These are phyloP conservation scores for Oidium heveae DNA, from an alignment of 2,329 filamentous ascomycete species.

Conservation along the genomic window DNA sequence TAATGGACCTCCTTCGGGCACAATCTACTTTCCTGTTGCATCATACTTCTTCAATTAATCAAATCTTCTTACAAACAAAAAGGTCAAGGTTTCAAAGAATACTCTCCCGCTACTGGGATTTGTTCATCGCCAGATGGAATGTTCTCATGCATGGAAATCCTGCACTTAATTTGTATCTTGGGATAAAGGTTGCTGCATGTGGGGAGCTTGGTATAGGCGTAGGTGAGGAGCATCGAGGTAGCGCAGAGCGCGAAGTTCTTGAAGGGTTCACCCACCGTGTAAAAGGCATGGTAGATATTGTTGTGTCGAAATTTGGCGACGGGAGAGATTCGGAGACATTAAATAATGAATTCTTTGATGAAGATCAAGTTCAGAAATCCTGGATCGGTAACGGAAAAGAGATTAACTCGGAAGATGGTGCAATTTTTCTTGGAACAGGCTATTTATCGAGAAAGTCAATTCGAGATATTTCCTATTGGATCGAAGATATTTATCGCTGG, in stretches of 20 bases:
- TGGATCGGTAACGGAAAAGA: slow-evolving; percentile 56
- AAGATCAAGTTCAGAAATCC: slow-evolving; percentile 3
- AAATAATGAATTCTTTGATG: slow-evolving; percentile 5
- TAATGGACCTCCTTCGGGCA: slow-evolving; percentile 60
- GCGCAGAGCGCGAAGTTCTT: slow-evolving; percentile 75
- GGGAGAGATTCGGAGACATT: neutral
- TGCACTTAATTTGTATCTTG: slow-evolving; percentile 50
- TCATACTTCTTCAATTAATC: slow-evolving; percentile 49
- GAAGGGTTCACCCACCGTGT: slow-evolving; percentile 64
- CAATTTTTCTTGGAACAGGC: slow-evolving; percentile 64
- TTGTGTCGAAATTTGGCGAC: slow-evolving; percentile 62
- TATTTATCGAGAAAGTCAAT: slow-evolving; percentile 46
- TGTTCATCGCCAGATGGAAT: slow-evolving; percentile 51
- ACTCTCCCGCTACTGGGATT: slow-evolving; percentile 60
- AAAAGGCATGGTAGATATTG: slow-evolving; percentile 64
- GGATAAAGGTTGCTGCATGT: slow-evolving; percentile 67
- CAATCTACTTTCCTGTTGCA: slow-evolving; percentile 71
- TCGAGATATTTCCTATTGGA: slow-evolving; percentile 55
- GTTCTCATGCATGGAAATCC: slow-evolving; percentile 81
- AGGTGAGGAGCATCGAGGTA: slow-evolving; percentile 84
- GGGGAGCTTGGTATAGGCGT: slow-evolving; percentile 86
- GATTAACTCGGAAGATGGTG: slow-evolving; percentile 50
- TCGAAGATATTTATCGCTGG: slow-evolving; percentile 66
- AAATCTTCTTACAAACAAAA: slow-evolving; percentile 38
- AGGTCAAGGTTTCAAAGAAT: slow-evolving; percentile 45